Evolutionary conservation across 2,329 filamentous ascomycete species (phyloP).

Genomic region (Monilinia fructicola): DNA sequence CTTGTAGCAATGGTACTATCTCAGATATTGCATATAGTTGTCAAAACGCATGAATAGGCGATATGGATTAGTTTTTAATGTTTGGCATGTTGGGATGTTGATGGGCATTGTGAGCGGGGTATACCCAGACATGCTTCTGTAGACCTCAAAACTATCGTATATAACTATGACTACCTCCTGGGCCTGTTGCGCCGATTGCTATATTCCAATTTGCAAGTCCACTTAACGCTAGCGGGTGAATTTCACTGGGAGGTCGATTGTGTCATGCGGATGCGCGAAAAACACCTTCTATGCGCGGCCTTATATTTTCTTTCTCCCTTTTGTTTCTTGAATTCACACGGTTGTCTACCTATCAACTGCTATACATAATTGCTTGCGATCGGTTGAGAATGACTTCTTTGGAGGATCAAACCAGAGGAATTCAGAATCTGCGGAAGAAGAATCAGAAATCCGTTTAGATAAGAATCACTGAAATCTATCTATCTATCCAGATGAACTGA

Average conservation of each 20-base stretch:
- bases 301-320: neutral
- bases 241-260: neutral
- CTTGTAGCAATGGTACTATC: neutral
- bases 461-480: neutral
- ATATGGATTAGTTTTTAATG: neutral
- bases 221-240: neutral
- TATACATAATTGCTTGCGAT: neutral
- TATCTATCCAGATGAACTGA: neutral
- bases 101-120: neutral
- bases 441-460: slow-evolving; percentile 23
- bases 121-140: neutral
- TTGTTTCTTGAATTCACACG: neutral
- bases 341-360: neutral
- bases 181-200: neutral
- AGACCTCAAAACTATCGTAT: neutral
- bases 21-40: neutral
- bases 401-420: slow-evolving; percentile 10
- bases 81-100: neutral
- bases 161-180: neutral
- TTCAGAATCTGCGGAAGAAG: slow-evolving; percentile 15
- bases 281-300: neutral
- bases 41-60: neutral
- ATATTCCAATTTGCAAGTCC: neutral
- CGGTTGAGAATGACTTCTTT: neutral
- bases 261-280: neutral